Percentiles rank a stretch among this genome's conserved stretches.
phyloP scores from a whole-genome alignment of 2,329 filamentous ascomycete species.

The Plenodomus tracheiphilus region DNA sequence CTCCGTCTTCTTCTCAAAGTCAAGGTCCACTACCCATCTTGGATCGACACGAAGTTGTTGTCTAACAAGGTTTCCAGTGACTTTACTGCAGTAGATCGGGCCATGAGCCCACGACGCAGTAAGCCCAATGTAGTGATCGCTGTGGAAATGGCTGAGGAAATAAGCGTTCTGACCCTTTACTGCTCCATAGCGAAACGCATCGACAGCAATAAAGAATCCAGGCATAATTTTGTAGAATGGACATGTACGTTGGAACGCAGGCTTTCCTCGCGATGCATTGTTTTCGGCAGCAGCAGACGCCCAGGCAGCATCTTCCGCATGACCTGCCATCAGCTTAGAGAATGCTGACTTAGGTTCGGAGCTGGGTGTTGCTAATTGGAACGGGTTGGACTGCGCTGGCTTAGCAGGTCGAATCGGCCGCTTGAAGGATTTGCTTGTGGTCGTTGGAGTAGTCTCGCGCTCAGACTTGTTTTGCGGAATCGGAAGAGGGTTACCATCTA shows the following conservation, averaged over 20 bases:
- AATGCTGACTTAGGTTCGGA: constrained; percentile 69
- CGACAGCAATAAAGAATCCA: constrained; percentile 88
- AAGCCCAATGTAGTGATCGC: constrained; percentile 93
- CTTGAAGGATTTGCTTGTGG: constrained; percentile 61
- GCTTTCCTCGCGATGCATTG: constrained; percentile 76
- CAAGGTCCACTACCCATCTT: constrained; percentile 80
- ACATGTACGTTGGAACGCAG: constrained; percentile 85
- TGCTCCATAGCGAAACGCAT: constrained; percentile 93
- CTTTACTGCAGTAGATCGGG: constrained; percentile 92
- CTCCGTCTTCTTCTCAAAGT: constrained; percentile 79
- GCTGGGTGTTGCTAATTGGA: constrained; percentile 56
- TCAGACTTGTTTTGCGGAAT: constrained; percentile 44
- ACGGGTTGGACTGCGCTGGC: constrained; percentile 80
- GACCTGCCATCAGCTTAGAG: constrained; percentile 87
- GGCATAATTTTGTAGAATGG: constrained; percentile 99
- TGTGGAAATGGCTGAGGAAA: constrained; percentile 97
- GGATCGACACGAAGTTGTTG: constrained; percentile 84
- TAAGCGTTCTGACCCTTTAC: constrained; percentile 92
- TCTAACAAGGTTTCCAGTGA: constrained; percentile 86
- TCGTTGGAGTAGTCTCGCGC: constrained; percentile 9
- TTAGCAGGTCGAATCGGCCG: constrained; percentile 68
- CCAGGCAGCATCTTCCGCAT: constrained; percentile 91
- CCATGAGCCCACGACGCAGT: constrained; percentile 89
- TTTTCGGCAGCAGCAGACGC: constrained; percentile 81
- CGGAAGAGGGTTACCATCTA: constrained; percentile 77